Percentiles rank a stretch among this genome's conserved stretches.
These are phyloP conservation scores for Solanum clarkiae DNA, from an alignment of 257 asterid genomes.

Conservation along the genomic window DNA sequence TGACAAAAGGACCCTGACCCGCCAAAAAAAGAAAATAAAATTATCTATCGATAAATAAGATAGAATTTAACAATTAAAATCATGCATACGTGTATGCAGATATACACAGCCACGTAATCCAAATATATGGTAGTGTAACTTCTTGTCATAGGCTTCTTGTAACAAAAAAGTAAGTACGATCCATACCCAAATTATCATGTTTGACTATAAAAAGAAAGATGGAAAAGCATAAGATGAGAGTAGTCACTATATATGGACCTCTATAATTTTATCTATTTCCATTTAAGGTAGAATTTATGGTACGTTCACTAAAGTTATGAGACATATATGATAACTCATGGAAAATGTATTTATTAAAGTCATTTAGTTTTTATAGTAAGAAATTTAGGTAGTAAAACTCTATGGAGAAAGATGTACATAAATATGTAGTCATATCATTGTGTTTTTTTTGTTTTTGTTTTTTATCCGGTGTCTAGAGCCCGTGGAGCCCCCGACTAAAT, in stretches of 20 bases:
- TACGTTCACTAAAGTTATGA: not conserved
- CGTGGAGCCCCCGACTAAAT: no score
- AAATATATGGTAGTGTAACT: not conserved
- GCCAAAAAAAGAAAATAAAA: no score
- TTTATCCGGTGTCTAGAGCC: fast-evolving
- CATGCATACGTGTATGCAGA: not conserved
- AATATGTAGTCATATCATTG: not conserved
- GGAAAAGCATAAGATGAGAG: not conserved
- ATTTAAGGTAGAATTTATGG: not conserved
- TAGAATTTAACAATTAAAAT: not conserved
- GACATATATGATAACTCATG: not conserved
- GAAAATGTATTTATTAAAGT: not conserved
- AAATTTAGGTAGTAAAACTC: not conserved
- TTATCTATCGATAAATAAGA: no score
- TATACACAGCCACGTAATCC: not conserved
- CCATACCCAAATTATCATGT: not conserved
- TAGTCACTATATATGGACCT: not conserved
- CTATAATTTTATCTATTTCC: not conserved
- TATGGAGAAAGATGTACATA: not conserved
- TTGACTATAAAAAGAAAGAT: not conserved
- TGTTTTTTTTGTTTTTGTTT: no score
- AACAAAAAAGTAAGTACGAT: not conserved
- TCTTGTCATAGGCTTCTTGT: not conserved
- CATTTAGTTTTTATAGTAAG: not conserved
- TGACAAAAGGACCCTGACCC: no score